Conservation (phyloP, 2,329 filamentous ascomycete species). For the Xylariomycetidae sp. region DNA sequence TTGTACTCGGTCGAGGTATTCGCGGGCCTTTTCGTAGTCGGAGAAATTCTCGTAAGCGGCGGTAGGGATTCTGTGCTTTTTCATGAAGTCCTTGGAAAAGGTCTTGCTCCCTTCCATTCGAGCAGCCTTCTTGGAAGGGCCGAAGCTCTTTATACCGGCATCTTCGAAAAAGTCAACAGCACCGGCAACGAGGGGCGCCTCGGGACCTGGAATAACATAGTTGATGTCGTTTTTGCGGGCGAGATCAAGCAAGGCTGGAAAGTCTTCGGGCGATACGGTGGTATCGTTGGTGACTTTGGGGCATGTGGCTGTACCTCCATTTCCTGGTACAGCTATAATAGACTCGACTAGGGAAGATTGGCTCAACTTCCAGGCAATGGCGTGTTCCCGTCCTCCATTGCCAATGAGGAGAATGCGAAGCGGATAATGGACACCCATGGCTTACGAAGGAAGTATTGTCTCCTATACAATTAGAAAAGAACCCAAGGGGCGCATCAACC, state of each 20-base stretch:
- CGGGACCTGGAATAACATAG: conserved; percentile 84
- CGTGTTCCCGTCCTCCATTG: conserved; percentile 91
- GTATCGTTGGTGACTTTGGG: conserved; percentile 70
- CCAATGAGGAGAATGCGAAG: conserved; percentile 81
- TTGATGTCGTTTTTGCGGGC: conserved; percentile 70
- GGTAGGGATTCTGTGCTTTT: conserved; percentile 81
- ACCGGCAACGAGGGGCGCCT: conserved; percentile 89
- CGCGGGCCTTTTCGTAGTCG: conserved; percentile 65
- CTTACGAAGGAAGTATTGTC: conserved; percentile 6
- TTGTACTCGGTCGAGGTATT: conserved; percentile 67
- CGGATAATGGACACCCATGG: conserved; percentile 23
- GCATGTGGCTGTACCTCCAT: conserved; percentile 75
- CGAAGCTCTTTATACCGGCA: conserved; percentile 76
- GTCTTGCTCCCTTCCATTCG: conserved; percentile 95
- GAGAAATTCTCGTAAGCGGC: conserved; percentile 87
- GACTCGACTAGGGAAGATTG: conserved; percentile 74
- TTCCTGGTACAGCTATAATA: conserved; percentile 71
- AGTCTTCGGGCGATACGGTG: conserved; percentile 69
- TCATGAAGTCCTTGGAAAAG: conserved; percentile 98
- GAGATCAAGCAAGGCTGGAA: conserved; percentile 69
- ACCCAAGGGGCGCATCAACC: too few relatives aligned
- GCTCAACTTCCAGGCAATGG: conserved; percentile 87
- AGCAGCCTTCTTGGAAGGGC: conserved; percentile 78
- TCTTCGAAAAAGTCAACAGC: conserved; percentile 76
- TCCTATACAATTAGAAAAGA: background rate